Evolutionary conservation across 352 stramenopile genomes (phyloP), one percentile per base, ranked within the genome.

Genomic region (Aphanomyces euteiches): DNA sequence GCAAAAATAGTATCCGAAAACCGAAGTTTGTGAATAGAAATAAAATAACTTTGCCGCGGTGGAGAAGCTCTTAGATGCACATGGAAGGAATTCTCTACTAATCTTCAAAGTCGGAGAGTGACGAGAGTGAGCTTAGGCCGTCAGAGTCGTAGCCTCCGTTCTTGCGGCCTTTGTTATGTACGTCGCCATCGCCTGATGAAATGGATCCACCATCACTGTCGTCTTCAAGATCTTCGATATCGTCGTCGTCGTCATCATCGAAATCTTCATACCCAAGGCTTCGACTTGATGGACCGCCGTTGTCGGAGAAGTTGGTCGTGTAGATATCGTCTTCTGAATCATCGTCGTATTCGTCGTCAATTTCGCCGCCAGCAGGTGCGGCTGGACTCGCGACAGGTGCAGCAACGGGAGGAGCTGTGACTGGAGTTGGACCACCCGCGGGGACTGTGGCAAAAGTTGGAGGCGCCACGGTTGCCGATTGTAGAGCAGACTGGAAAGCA

Each of bases 51-150:
- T n/a, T n/a, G n/a, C n/a, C n/a, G n/a, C n/a, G n/a, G n/a, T n/a
- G n/a, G n/a, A n/a, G 17, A 50, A 15, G 45, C 10, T 10, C 17
- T 10, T 50, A 17, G 45, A 50, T 50, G 13, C 13, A 53, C 13
- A 53, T 53, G 45, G 13, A 53, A 19, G 13, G 45, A 15, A 19
- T 15, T 53, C 45, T 19, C n/a, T n/a, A 17, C 57, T 67, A 67
- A 56, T 67, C 59, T 67, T 67, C 59, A 67, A 67, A 67, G 28
- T 67, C 59, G 5, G 59, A 67, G 10, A 67, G 19, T 1, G n/a
- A 47, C 47, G 59, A 67, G 47, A 67, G 59, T 13, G 59, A 67
- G n/a, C 41, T 57, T 12, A 67, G 3, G 7, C 59, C 59, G 59
- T 67, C 59, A 19, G 59, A 67, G 28, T 67, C 59, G 6, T 67